These are phyloP conservation scores for Fragaria vesca DNA, from an alignment of 306 rosid species.

Conservation along the genomic window DNA sequence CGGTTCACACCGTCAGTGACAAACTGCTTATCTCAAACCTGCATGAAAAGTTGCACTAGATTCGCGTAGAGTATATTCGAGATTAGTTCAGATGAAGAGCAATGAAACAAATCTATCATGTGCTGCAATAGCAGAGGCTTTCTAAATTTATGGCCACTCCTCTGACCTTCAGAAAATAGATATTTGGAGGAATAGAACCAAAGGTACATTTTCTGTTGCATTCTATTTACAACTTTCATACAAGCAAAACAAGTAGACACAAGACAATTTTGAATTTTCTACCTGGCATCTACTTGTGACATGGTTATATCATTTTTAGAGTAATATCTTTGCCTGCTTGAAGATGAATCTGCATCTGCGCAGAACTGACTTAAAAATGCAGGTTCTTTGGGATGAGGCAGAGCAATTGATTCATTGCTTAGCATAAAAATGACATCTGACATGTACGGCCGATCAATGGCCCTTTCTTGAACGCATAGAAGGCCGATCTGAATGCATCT, in stretches of 20 bases:
- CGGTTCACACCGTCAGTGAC: too few species aligned
- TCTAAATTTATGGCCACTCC: not conserved
- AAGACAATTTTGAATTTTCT: not conserved
- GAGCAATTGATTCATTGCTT: slow-evolving; percentile 10
- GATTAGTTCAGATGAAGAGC: not conserved
- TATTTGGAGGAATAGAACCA: not conserved
- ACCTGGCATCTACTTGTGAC: slow-evolving; percentile 11
- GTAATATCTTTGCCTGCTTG: slow-evolving; percentile 14
- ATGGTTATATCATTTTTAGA: slow-evolving; percentile 18
- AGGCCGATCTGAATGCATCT: slow-evolving; percentile 19
- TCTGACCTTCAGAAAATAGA: not conserved
- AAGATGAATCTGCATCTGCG: slow-evolving; percentile 20
- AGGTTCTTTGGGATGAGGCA: slow-evolving; percentile 16
- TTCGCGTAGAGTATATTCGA: too few species aligned
- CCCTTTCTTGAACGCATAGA: slow-evolving; percentile 26
- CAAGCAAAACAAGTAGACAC: not conserved
- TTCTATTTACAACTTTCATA: not conserved
- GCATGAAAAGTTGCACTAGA: too few species aligned
- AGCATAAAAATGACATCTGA: slow-evolving; percentile 8
- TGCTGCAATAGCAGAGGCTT: not conserved
- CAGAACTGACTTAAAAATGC: slow-evolving; percentile 11
- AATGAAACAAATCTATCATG: too few species aligned
- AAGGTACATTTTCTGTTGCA: not conserved
- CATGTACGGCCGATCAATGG: slow-evolving; percentile 10
- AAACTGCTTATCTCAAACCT: too few species aligned